A percentile compares a stretch with the other conserved stretches of the same genome.
Evolutionary conservation across 192 early-diverging fungal genomes (phyloP).

Genomic region (Pilobolus umbonatus): DNA sequence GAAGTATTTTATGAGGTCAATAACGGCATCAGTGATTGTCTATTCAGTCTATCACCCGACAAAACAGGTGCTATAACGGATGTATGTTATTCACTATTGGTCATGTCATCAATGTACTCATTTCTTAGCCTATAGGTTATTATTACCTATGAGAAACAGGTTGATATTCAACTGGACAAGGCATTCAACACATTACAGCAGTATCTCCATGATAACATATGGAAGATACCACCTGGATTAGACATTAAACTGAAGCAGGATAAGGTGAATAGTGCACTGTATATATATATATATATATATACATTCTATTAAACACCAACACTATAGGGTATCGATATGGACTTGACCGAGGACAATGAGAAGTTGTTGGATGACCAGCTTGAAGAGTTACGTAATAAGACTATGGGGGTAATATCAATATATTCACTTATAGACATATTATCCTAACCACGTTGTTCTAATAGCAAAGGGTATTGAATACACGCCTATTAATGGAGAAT

Average conservation of each 20-base stretch:
- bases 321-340: not conserved
- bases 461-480: not conserved
- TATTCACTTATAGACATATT: not conserved
- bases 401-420: not conserved
- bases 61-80: not conserved
- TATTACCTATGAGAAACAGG: not conserved
- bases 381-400: not conserved
- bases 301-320: too few species aligned
- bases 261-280: too few species aligned
- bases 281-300: too few species aligned
- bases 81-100: too few species aligned
- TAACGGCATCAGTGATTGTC: not conserved
- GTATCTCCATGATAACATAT: not conserved
- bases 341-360: not conserved
- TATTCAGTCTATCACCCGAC: not conserved
- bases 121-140: not conserved
- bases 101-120: not conserved
- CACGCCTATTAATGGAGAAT: not conserved
- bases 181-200: not conserved
- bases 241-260: too few species aligned
- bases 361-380: not conserved
- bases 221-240: not conserved
- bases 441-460: too few species aligned
- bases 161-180: not conserved
- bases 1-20: not conserved